Conservation (phyloP, 2,329 filamentous ascomycete species). For the Scedosporium aurantiacum region DNA sequence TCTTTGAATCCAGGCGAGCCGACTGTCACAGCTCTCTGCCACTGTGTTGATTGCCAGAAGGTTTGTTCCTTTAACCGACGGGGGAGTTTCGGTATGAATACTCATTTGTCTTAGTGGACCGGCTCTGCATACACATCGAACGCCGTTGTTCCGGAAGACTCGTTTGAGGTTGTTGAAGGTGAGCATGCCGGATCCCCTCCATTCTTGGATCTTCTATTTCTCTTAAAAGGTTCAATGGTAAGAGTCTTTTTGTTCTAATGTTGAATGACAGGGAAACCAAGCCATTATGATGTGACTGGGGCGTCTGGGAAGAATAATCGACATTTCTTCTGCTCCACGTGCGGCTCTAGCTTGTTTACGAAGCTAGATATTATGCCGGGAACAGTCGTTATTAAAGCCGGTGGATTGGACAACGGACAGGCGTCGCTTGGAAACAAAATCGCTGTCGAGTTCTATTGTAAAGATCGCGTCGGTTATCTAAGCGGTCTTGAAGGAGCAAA, state of each 20-base stretch:
- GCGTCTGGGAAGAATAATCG: constrained; percentile 42
- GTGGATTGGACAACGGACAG: constrained; percentile 35
- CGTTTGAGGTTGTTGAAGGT: constrained; percentile 39
- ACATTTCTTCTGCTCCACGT: constrained; percentile 43
- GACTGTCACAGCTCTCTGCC: constrained; percentile 34
- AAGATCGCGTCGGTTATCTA: constrained; percentile 35
- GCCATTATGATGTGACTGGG: constrained; percentile 33
- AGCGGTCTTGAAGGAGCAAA: constrained; percentile 30
- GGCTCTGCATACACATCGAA: constrained; percentile 46
- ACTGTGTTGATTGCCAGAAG: constrained; percentile 45
- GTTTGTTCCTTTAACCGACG: constrained; percentile 15
- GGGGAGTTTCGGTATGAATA: neutral
- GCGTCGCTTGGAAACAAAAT: constrained; percentile 30
- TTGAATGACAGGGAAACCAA: constrained; percentile 27
- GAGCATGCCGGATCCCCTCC: neutral
- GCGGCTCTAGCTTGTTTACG: constrained; percentile 39
- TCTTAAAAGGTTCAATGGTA: neutral
- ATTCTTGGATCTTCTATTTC: neutral
- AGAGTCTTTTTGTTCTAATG: neutral
- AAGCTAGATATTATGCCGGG: constrained; percentile 42
- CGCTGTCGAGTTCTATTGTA: constrained; percentile 40
- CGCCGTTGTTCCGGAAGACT: constrained; percentile 32
- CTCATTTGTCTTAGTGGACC: constrained; percentile 25
- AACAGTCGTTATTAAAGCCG: constrained; percentile 37
- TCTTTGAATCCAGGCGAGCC: constrained; percentile 23